A percentile compares a stretch with the other conserved stretches of the same genome.
These are phyloP conservation scores for Panaeolus papilionaceus DNA, from an alignment of 768 basidiomycete genomes.

Conservation along the genomic window DNA sequence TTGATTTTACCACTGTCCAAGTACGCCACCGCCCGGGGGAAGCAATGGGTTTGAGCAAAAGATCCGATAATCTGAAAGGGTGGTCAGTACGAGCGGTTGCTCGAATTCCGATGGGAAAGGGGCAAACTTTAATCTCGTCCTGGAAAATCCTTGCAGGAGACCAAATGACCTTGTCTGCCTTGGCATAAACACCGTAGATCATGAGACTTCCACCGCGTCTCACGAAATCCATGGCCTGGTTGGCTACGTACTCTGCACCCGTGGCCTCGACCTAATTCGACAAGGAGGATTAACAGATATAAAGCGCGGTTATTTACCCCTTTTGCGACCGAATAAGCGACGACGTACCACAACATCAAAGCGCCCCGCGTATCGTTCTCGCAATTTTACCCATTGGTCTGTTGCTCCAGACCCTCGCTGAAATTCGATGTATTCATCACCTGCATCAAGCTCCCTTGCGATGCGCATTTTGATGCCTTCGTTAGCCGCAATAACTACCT, in stretches of 20 bases:
- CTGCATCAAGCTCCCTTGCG: slow-evolving; percentile 77
- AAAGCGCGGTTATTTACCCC: background rate
- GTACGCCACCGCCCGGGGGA: slow-evolving; percentile 90
- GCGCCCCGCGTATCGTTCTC: slow-evolving; percentile 78
- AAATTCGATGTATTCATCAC: slow-evolving; percentile 83
- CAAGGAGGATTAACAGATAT: background rate
- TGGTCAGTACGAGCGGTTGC: background rate
- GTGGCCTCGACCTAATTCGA: slow-evolving; percentile 46
- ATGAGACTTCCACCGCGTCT: slow-evolving; percentile 83
- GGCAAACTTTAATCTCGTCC: slow-evolving; percentile 50
- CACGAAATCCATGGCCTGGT: slow-evolving; percentile 90
- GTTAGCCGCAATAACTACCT: slow-evolving; percentile 85
- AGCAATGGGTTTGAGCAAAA: slow-evolving; percentile 88
- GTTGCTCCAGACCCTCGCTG: slow-evolving; percentile 69
- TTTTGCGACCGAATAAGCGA: background rate
- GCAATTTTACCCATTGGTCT: slow-evolving; percentile 78
- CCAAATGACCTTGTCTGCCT: slow-evolving; percentile 85
- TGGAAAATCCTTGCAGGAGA: slow-evolving; percentile 88
- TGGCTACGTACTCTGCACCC: slow-evolving; percentile 86
- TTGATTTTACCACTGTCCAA: slow-evolving; percentile 86
- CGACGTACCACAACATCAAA: slow-evolving; percentile 73
- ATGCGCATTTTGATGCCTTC: slow-evolving; percentile 91
- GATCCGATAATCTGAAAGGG: slow-evolving; percentile 81
- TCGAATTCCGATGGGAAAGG: background rate
- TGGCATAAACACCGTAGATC: slow-evolving; percentile 91